Percentiles rank a stretch among this genome's conserved stretches.
phyloP scores from a whole-genome alignment of 2,329 filamentous ascomycete species.

The Podosphaera aphanis region DNA sequence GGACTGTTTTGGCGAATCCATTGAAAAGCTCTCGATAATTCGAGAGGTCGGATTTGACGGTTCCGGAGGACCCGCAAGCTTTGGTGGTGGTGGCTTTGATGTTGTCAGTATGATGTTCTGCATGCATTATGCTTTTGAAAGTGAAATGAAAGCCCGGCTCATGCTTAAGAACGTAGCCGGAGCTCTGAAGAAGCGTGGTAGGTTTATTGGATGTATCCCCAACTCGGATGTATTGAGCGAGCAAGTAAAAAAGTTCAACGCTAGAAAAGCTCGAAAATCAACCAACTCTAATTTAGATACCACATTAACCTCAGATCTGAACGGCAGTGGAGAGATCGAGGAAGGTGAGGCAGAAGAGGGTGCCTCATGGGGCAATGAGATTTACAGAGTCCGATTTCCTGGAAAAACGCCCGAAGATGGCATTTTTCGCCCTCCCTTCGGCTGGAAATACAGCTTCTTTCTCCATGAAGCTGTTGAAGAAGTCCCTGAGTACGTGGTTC shows the following conservation, averaged over 20 bases:
- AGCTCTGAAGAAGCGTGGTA: conserved; percentile 74
- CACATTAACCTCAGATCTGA: conserved; percentile 11
- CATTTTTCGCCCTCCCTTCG: conserved; percentile 79
- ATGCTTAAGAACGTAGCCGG: conserved; percentile 90
- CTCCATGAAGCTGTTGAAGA: conserved; percentile 89
- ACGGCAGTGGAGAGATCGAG: conserved; percentile 23
- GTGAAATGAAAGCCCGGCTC: conserved; percentile 62
- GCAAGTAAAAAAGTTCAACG: conserved; percentile 56
- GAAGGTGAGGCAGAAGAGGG: conserved; percentile 38
- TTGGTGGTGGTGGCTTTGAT: conserved; percentile 63
- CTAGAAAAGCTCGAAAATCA: conserved; percentile 22
- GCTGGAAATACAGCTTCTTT: conserved; percentile 96
- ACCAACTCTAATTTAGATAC: conserved; percentile 11
- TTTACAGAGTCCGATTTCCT: conserved; percentile 79
- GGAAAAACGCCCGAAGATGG: conserved; percentile 65
- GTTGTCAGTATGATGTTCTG: conserved; percentile 99
- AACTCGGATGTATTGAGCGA: conserved; percentile 77
- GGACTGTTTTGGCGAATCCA: conserved; percentile 71
- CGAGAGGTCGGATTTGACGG: conserved; percentile 61
- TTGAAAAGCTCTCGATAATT: conserved; percentile 63
- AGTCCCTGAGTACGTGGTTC: conserved; percentile 91
- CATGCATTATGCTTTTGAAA: conserved; percentile 97
- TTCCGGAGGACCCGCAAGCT: conserved; percentile 43
- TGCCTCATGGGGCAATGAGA: conserved; percentile 76
- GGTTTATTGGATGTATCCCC: conserved; percentile 89